Percentiles rank a stretch among this genome's conserved stretches.
Evolutionary conservation across 306 rosid species (phyloP).

Genomic region (Malus orientalis): DNA sequence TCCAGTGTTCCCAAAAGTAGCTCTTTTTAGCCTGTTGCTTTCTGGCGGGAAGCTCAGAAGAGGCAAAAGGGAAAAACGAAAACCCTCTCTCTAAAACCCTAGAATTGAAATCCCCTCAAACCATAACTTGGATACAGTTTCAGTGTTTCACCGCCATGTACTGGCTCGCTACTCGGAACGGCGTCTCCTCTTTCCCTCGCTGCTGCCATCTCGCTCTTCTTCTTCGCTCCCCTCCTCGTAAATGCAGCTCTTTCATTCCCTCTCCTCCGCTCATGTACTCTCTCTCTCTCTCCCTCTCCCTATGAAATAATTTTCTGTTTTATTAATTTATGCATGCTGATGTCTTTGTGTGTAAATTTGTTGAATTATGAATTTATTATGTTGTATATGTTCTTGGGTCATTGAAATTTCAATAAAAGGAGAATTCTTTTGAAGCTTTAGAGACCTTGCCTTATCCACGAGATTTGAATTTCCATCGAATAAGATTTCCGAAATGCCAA

Average conservation of each 20-base stretch:
- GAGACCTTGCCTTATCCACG: too few species aligned
- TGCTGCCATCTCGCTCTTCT: slow-evolving; percentile 48
- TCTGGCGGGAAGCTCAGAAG: slow-evolving; percentile 16
- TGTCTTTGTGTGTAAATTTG: not conserved
- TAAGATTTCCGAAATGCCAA: not conserved
- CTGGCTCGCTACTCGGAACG: slow-evolving; percentile 48
- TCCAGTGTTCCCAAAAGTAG: not conserved
- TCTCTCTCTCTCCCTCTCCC: slow-evolving; percentile 16
- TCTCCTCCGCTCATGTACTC: slow-evolving; percentile 44
- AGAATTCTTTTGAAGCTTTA: not conserved
- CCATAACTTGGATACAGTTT: not conserved
- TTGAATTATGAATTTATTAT: not conserved
- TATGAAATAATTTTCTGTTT: not conserved
- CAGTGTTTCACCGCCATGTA: slow-evolving; percentile 27
- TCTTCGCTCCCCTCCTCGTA: slow-evolving; percentile 26
- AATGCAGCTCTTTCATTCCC: slow-evolving; percentile 33
- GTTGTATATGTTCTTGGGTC: not conserved
- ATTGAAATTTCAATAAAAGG: not conserved
- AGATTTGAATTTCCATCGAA: not conserved
- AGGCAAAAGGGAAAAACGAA: not conserved
- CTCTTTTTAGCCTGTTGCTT: not conserved
- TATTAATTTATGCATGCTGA: not conserved
- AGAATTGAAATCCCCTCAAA: not conserved
- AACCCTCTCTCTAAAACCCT: slow-evolving; percentile 10
- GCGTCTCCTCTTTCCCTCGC: slow-evolving; percentile 39